Percentiles rank a stretch among this genome's conserved stretches.
phyloP scores from a whole-genome alignment of 1,284 basidiomycete species.

The Ceraceosorus guamensis region DNA sequence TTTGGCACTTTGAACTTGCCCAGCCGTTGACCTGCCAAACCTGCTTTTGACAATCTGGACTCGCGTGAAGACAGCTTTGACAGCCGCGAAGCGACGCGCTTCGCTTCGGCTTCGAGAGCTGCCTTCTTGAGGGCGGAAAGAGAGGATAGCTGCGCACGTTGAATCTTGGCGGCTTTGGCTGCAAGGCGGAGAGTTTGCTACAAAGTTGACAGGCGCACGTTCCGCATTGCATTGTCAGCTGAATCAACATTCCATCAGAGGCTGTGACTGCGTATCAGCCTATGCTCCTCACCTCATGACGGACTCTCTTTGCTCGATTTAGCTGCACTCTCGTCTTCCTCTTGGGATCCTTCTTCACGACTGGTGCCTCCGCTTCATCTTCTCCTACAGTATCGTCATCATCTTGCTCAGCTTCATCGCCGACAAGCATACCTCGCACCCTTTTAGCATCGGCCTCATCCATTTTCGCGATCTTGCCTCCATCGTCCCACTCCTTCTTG shows the following conservation, averaged over 20 bases:
- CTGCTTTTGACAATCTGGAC: background rate
- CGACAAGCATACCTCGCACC: slow-evolving; percentile 5
- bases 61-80: background rate
- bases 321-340: slow-evolving; percentile 10
- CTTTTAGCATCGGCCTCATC: slow-evolving; percentile 1
- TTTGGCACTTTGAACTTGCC: slow-evolving; percentile 8
- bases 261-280: background rate
- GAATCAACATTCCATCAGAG: background rate
- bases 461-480: background rate
- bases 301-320: background rate
- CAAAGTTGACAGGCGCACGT: background rate
- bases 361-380: background rate
- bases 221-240: background rate
- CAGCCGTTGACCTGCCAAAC: slow-evolving; percentile 1
- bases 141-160: background rate
- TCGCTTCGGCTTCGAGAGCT: background rate
- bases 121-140: slow-evolving; percentile 3
- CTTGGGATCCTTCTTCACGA: slow-evolving; percentile 1
- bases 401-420: slow-evolving; percentile 5
- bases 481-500: slow-evolving; percentile 8
- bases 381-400: slow-evolving; percentile 6
- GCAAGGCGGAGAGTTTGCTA: background rate
- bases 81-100: background rate
- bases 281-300: slow-evolving; percentile 1
- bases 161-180: slow-evolving; percentile 1